Evolutionary conservation across 23 red algal species (phyloP), one percentile per base, ranked within the genome.

Genomic region (Agarophyton chilense): DNA sequence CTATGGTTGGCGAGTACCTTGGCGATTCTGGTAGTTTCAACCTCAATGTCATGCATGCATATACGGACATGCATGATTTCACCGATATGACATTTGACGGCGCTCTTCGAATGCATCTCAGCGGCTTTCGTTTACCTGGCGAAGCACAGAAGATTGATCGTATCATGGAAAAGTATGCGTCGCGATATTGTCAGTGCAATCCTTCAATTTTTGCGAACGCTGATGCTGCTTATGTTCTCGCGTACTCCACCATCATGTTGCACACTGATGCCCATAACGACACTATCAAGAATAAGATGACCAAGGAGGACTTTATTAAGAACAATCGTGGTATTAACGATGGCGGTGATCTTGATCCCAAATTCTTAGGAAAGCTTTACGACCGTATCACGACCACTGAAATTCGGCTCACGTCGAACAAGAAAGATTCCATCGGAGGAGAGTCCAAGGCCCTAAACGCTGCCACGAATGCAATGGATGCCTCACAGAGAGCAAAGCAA

Each of bases 271-370:
- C 88, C 58, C 96, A 98, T 77, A 95, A 95, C 63, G 88, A 90
- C 42, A 94, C 92, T 60, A 92, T 98, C 35, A 92, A 92, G 35
- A 88, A 91, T 26, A 98, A 98, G 78, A 98, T 98, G 96, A 95
- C 71, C 67, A 93, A 95, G 55, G 96, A 98, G 53, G 96, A 94
- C 36, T 98, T 98, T 75, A 83, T 98, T 12, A 83, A 90, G 75
- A 98, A 98, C 57, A 98, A 98, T 71, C 78, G 96, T 14, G 96
- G 96, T n/a, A 98, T 98, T 35, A 95, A 98, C 75, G 93, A 98
- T 78, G 96, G 96, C 2, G 93, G 82, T 39, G 96, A 98, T 78
- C 73, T 98, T 64, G 90, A 89, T 28, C 78, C 77, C 25, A 89
- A 67, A 43, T 80, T 98, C 34, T 81, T 98, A 2, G 60, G 76